Evolutionary conservation across 2,329 filamentous ascomycete genomes (phyloP).

Genomic region (Pestalotiopsis sp.): DNA sequence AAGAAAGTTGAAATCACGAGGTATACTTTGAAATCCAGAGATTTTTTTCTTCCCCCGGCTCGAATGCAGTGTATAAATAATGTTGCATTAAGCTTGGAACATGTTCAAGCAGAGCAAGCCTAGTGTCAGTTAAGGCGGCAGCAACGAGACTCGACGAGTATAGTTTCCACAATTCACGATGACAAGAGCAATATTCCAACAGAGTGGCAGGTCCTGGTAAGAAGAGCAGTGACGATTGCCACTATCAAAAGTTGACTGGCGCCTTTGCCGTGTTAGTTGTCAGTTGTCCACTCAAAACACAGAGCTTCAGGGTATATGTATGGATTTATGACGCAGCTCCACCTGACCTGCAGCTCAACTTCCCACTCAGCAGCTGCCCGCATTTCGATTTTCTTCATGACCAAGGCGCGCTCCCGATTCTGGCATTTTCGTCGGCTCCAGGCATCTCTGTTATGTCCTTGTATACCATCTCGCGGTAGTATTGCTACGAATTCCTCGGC

Average conservation of each 20-base stretch:
- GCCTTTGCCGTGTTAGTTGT: not conserved
- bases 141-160: not conserved
- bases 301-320: not conserved
- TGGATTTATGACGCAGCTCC: conserved; percentile 9
- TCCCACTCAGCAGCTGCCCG: conserved; percentile 1
- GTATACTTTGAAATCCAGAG: too few relatives aligned
- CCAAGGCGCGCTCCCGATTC: not conserved
- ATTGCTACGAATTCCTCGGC: not conserved
- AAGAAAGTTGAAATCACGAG: too few relatives aligned
- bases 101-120: too few relatives aligned
- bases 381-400: not conserved
- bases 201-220: not conserved
- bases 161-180: not conserved
- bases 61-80: too few relatives aligned
- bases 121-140: not conserved
- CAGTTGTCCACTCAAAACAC: not conserved
- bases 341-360: conserved; percentile 8
- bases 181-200: not conserved
- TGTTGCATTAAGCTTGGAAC: too few relatives aligned
- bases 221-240: not conserved
- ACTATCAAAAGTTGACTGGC: not conserved
- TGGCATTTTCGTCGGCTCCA: not conserved
- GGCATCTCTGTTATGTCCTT: not conserved
- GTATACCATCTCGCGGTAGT: not conserved
- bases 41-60: too few relatives aligned